Evolutionary conservation across 371 early-diverging fungal genomes (phyloP), one percentile per base, ranked within the genome.

Genomic region (Mortierella sp.): DNA sequence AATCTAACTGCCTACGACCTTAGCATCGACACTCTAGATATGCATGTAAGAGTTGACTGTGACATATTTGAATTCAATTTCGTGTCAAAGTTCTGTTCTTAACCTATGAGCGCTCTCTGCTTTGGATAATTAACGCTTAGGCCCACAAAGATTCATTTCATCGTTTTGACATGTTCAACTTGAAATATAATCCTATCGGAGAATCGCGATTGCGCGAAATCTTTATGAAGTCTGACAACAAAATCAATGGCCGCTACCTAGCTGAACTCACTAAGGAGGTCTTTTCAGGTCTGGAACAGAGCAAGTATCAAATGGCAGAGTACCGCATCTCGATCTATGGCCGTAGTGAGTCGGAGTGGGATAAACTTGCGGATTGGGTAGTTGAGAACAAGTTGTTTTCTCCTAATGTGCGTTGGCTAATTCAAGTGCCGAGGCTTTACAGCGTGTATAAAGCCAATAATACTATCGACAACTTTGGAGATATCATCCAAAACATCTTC

Each of bases 241-340:
- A 88, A 70, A 94, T 98, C 68, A 76, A 94, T 8, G 99, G 99
- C 18, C 86, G 91, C 28, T 99, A 96, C 84, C 85, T 99, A 55
- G 98, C 98, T 11, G 97, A 99, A 59, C 88, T 99, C 57, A 98
- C 98, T 51, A 96, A 97, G 77, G 97, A 99, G 88, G 97, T 99
- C 0, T 88, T 97, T 12, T 88, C 93, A 30, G 98, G 98, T 87
- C 84, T 98, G 69, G 99, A 99, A 78, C 93, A 95, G 58, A 96
- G 95, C 84, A 97, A 98, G 77, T 98, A 98, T 78, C 97, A 98
- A 83, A 94, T 95, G 93, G 94, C 92, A 20, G 98, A 98, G 85
- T 96, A 96, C 77, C 94, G 98, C 69, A 90, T 96, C 20, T 96
- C 96, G 1, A 95, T 98, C 72, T 97, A 98, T 83, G 98, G 98